Evolutionary conservation across 2,329 filamentous ascomycete species (phyloP).

Genomic region (Colletotrichum agaves): DNA sequence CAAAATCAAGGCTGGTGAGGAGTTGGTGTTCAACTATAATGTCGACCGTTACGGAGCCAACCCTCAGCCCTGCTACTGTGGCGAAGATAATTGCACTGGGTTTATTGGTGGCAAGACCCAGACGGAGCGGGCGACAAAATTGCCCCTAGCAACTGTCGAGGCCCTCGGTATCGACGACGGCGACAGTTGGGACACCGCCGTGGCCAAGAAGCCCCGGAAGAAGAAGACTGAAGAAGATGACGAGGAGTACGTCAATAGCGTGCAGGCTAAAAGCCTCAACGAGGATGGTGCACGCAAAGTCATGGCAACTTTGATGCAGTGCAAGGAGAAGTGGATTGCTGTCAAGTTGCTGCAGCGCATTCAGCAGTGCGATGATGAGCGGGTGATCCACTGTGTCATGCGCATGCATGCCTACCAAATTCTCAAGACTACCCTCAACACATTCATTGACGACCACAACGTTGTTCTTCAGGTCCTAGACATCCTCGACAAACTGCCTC

Average conservation of each 20-base stretch:
- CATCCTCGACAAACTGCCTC: conserved; percentile 88
- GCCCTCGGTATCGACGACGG: conserved; percentile 94
- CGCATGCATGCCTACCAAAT: conserved; percentile 98
- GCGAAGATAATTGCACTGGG: conserved; percentile 91
- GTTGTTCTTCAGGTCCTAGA: conserved; percentile 89
- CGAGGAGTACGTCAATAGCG: conserved; percentile 93
- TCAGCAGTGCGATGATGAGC: conserved; percentile 86
- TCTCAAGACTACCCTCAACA: conserved; percentile 84
- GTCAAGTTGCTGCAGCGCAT: conserved; percentile 94
- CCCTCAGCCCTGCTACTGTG: conserved; percentile 96
- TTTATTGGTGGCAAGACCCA: conserved; percentile 98
- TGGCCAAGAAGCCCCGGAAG: conserved; percentile 90
- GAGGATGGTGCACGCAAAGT: conserved; percentile 90
- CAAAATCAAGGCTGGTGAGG: conserved; percentile 86
- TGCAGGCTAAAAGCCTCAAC: conserved; percentile 81
- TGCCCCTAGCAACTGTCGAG: conserved; percentile 90
- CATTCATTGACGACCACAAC: conserved; percentile 90
- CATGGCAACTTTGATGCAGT: conserved; percentile 96
- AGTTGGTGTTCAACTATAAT: conserved; percentile 99
- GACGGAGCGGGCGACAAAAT: conserved; percentile 92
- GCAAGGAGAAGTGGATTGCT: conserved; percentile 99
- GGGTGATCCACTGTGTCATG: conserved; percentile 87
- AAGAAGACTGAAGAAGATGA: conserved; percentile 93
- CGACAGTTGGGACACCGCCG: conserved; percentile 90
- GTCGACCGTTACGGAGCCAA: conserved; percentile 98